Base-by-base conservation (phyloP, 495 filamentous ascomycete genomes). In the Penicillium simplicissimum region DNA sequence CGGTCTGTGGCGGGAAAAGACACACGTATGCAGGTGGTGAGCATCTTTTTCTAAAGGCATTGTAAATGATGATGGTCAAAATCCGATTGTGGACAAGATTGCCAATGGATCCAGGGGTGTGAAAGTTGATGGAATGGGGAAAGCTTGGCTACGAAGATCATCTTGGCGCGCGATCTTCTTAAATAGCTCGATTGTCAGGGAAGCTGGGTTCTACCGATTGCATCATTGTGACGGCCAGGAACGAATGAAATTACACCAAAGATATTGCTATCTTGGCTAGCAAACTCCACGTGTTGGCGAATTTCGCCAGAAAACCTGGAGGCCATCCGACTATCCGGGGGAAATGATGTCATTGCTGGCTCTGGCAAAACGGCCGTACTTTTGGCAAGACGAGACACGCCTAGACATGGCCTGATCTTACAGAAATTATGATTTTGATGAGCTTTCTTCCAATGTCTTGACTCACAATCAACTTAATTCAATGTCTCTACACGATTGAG, bases 11-110 rank as follows among this genome's bases (percentile, higher is more conserved):
- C 17, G 3, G 23, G 25, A n/a, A 40, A 5, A 35, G 17, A 33
- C 54, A 43, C 56, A 67, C 65, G 23, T 37, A 37, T 67, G 61
- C 8, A 67, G 61, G 35, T 64, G 65, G 51, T 64, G 65, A 13
- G 57, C 7, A 25, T 55, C 45, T 9, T 28, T 55, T 19, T 40
- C 19, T 4, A 37, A 15, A 1, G 36, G 15, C 62, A 63, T 63
- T 48, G 1, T 55, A 3, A 25, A 23, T 5, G 17, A 19, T 43
- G 47, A 25, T n/a, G 21, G 14, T 21, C 17, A 28, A 31, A 34
- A 13, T 37, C 8, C 17, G 17, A 21, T 23, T 19, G 9, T 3
- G 42, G 13, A 11, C 0, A 23, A 13, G 9, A 31, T 13, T 33
- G 36, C 8, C 45, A 42, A 19, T 43, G 11, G 8, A 28, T 19